phyloP scores from a whole-genome alignment of 139 green algal species.

The Asterochloris erici region DNA sequence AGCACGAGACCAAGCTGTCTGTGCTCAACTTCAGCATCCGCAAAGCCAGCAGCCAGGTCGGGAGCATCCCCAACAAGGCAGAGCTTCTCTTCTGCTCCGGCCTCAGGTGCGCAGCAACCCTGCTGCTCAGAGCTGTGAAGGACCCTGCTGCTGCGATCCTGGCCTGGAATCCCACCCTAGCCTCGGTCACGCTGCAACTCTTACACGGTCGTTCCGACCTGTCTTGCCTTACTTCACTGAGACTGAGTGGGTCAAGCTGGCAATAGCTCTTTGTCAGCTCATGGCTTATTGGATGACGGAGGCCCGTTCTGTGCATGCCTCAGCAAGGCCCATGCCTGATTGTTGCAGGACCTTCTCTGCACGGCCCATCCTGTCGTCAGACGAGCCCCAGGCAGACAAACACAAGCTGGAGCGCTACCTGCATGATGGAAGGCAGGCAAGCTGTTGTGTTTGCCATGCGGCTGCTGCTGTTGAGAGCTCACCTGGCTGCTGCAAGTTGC shows the following conservation, averaged over 20 bases:
- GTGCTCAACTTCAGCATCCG: slow-evolving; percentile 83
- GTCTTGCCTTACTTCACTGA: too few relatives aligned
- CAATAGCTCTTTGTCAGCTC: too few relatives aligned
- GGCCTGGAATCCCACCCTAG: background rate
- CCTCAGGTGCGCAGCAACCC: slow-evolving; percentile 25
- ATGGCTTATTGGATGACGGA: too few relatives aligned
- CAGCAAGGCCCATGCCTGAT: background rate
- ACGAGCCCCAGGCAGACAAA: slow-evolving; percentile 81
- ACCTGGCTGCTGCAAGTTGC: too few relatives aligned
- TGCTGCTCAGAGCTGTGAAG: background rate
- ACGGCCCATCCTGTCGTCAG: slow-evolving; percentile 64
- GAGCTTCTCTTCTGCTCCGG: slow-evolving; percentile 76
- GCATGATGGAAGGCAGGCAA: slow-evolving; percentile 44
- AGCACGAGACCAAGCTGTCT: slow-evolving; percentile 90
- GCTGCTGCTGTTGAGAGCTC: too few relatives aligned
- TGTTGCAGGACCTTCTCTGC: slow-evolving; percentile 39
- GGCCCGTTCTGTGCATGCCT: too few relatives aligned
- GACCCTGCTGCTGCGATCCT: background rate
- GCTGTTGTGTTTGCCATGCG: too few relatives aligned
- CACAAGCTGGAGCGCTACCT: slow-evolving; percentile 94
- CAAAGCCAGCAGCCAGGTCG: slow-evolving; percentile 56
- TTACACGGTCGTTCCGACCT: too few relatives aligned
- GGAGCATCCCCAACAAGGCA: slow-evolving; percentile 78
- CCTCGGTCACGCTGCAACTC: too few relatives aligned
- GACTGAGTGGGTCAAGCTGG: too few relatives aligned